Conservation (phyloP, 139 green algal species). For the Tetraselmis striata region DNA sequence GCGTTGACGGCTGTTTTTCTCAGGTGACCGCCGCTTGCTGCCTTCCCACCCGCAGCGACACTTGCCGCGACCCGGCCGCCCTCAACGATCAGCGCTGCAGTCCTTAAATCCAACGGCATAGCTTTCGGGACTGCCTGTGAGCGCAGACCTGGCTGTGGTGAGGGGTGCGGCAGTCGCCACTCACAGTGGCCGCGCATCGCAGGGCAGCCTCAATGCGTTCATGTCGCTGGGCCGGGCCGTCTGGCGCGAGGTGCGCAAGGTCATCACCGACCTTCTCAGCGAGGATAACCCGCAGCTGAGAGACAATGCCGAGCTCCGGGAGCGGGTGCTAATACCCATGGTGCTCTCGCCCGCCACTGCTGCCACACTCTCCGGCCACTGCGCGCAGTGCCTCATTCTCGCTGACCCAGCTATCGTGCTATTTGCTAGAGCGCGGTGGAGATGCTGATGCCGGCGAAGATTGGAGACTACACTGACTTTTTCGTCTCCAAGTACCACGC, state of each 20-base stretch:
- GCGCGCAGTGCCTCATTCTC: neutral
- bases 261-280: constrained; percentile 55
- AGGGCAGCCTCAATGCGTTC: constrained; percentile 78
- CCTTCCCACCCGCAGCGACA: neutral
- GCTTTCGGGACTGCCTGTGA: neutral
- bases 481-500: constrained; percentile 86
- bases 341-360: constrained; percentile 14
- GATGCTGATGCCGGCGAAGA: constrained; percentile 68
- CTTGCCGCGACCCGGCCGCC: neutral
- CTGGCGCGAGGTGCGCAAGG: constrained; percentile 59
- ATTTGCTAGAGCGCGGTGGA: constrained; percentile 28
- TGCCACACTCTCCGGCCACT: neutral
- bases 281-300: constrained; percentile 54
- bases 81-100: no score
- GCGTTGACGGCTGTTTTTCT: constrained; percentile 6
- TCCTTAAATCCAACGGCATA: neutral
- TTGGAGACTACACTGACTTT: constrained; percentile 97
- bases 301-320: constrained; percentile 12
- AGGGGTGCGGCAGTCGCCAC: neutral
- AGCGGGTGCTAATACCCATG: constrained; percentile 36
- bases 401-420: neutral
- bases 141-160: neutral
- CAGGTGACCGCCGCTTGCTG: constrained; percentile 6
- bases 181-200: no score
- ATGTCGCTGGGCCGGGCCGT: constrained; percentile 61